Evolutionary conservation across 768 basidiomycete genomes (phyloP).

Genomic region (Podaxis carcinomalis): DNA sequence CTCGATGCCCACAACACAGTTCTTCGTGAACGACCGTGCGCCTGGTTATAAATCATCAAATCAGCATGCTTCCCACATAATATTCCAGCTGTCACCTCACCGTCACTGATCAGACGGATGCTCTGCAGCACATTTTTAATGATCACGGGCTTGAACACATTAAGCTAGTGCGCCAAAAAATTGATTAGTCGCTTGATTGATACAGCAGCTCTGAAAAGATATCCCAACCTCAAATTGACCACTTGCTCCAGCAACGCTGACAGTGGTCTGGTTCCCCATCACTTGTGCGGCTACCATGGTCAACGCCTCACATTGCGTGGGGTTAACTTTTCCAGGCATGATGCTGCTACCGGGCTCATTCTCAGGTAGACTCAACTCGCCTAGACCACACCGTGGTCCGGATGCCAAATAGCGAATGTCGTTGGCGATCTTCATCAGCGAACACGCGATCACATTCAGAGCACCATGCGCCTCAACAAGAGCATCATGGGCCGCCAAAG

Average conservation of each 20-base stretch:
- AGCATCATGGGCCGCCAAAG: conserved; percentile 96
- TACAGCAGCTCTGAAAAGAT: not conserved
- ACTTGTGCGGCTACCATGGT: conserved; percentile 99
- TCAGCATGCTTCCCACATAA: conserved; percentile 7
- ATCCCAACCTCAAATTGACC: conserved; percentile 92
- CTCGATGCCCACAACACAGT: conserved; percentile 94
- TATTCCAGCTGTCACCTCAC: conserved; percentile 33
- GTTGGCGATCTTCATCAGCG: conserved; percentile 99
- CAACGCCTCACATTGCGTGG: conserved; percentile 97
- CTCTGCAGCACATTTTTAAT: conserved; percentile 98
- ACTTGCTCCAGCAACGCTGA: conserved; percentile 88
- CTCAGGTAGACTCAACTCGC: conserved; percentile 91
- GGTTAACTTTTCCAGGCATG: conserved; percentile 99
- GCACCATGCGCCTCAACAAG: conserved; percentile 97
- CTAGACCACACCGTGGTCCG: conserved; percentile 95
- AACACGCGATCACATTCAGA: conserved; percentile 93
- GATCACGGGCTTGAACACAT: conserved; percentile 99
- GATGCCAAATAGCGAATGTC: conserved; percentile 98
- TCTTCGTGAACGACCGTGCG: conserved; percentile 91
- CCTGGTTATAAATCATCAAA: conserved; percentile 34
- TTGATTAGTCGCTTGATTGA: conserved; percentile 7
- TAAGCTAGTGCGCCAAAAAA: conserved; percentile 50
- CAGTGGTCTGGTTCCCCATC: conserved; percentile 93
- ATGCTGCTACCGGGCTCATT: conserved; percentile 99
- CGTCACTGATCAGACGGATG: conserved; percentile 90